Evolutionary conservation across 257 asterid species (phyloP).

Genomic region (Petrea volubilis): DNA sequence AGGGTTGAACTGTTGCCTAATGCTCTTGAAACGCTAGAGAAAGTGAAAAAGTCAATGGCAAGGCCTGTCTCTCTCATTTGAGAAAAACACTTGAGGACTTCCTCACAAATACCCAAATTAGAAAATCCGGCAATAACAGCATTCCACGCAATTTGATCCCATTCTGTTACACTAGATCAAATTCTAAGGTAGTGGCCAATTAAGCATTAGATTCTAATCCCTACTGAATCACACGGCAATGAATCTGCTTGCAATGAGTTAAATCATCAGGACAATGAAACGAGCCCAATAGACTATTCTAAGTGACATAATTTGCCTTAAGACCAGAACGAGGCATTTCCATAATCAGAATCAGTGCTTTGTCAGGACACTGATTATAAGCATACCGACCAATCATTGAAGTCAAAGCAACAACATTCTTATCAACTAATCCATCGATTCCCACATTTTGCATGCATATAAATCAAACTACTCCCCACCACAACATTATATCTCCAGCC

Average conservation of each 20-base stretch:
- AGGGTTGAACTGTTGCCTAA: slow-evolving; percentile 51
- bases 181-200: slow-evolving; percentile 45
- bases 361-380: slow-evolving; percentile 23
- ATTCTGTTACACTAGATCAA: slow-evolving; percentile 31
- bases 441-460: slow-evolving; percentile 54
- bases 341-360: slow-evolving; percentile 45
- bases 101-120: slow-evolving; percentile 46
- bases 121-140: slow-evolving; percentile 65
- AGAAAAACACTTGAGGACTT: slow-evolving; percentile 47
- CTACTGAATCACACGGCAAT: slow-evolving; percentile 47
- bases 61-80: slow-evolving; percentile 45
- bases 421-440: slow-evolving; percentile 34
- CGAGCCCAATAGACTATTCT: slow-evolving; percentile 51
- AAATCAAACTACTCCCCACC: slow-evolving; percentile 65
- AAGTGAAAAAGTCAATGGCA: slow-evolving; percentile 43
- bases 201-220: slow-evolving; percentile 46
- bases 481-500: slow-evolving; percentile 42
- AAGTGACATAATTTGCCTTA: slow-evolving; percentile 40
- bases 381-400: slow-evolving; percentile 61
- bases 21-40: slow-evolving; percentile 58
- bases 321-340: slow-evolving; percentile 46
- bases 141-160: slow-evolving; percentile 71
- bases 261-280: slow-evolving; percentile 44
- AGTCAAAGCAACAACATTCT: slow-evolving; percentile 51
- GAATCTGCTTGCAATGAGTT: slow-evolving; percentile 51